phyloP scores from a whole-genome alignment of 2,329 filamentous ascomycete species.

The Endothia cerciana region DNA sequence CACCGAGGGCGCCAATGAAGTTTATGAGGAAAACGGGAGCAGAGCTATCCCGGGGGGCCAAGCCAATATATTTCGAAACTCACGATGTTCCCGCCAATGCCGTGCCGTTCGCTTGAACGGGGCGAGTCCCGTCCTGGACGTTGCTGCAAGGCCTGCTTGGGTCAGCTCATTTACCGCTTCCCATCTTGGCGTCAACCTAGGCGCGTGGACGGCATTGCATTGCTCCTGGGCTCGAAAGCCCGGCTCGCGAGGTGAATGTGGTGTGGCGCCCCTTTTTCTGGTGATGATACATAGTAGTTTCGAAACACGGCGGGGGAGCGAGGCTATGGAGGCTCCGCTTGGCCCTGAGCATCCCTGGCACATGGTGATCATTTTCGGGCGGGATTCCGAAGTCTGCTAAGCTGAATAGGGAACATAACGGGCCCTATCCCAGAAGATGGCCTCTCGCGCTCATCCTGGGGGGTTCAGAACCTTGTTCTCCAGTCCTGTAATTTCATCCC shows the following conservation, averaged over 20 bases:
- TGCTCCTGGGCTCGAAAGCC: neutral
- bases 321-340: conserved; percentile 16
- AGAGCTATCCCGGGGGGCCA: conserved; percentile 3
- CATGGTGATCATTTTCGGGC: conserved; percentile 2
- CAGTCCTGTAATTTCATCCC: conserved; percentile 15
- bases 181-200: conserved; percentile 11
- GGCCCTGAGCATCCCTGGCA: conserved; percentile 9
- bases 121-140: conserved; percentile 9
- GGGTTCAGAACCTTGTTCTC: conserved; percentile 3
- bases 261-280: conserved; percentile 10
- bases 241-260: neutral
- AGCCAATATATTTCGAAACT: conserved; percentile 19
- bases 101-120: conserved; percentile 16
- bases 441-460: conserved; percentile 13
- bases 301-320: conserved; percentile 19
- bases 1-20: neutral
- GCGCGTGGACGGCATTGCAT: conserved; percentile 18
- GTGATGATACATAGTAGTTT: conserved; percentile 17
- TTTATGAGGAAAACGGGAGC: conserved; percentile 1
- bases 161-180: neutral
- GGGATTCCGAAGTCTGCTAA: conserved; percentile 11
- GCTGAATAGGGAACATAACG: conserved; percentile 17
- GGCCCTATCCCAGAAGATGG: neutral
- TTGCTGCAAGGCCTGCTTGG: conserved; percentile 4
- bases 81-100: conserved; percentile 13